phyloP scores from a whole-genome alignment of 2,329 filamentous ascomycete species.

The Hirsutella thompsonii region DNA sequence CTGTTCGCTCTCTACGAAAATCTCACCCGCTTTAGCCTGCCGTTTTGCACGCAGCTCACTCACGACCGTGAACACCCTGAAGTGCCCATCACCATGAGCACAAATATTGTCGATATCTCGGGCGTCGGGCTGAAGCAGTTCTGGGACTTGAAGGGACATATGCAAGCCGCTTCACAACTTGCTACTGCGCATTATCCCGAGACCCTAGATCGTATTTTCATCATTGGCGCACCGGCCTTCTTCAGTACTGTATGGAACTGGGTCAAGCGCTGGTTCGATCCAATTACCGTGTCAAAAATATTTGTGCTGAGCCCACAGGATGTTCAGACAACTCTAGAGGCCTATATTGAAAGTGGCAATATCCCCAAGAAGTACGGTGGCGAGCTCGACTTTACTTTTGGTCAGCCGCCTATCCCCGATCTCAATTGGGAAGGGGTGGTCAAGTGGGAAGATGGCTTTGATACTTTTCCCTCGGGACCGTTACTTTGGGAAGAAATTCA shows the following conservation, averaged over 20 bases:
- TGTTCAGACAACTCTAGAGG: conserved; percentile 61
- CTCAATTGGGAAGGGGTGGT: conserved; percentile 36
- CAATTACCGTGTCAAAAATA: conserved; percentile 89
- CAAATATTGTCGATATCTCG: conserved; percentile 92
- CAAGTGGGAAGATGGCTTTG: conserved; percentile 38
- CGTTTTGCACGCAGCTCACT: conserved; percentile 62
- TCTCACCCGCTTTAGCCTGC: conserved; percentile 49
- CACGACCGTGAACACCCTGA: conserved; percentile 56
- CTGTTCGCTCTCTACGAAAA: not conserved
- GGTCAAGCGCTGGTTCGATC: conserved; percentile 93
- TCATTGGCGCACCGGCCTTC: conserved; percentile 83
- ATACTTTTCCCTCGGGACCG: conserved; percentile 42
- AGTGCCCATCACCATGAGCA: conserved; percentile 84
- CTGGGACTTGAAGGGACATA: conserved; percentile 86
- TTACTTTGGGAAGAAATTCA: conserved; percentile 39
- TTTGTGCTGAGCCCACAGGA: conserved; percentile 70
- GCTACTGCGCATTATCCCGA: conserved; percentile 84
- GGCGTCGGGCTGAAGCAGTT: conserved; percentile 85
- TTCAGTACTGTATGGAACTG: conserved; percentile 91
- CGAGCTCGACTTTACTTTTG: conserved; percentile 71
- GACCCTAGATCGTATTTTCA: conserved; percentile 55
- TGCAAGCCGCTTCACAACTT: conserved; percentile 82
- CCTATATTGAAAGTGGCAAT: conserved; percentile 70
- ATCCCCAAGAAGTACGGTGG: conserved; percentile 92
- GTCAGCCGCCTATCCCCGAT: conserved; percentile 63